A percentile compares a stretch with the other conserved stretches of the same genome.
phyloP scores from a whole-genome alignment of 352 stramenopile genomes.

The Phytophthora pistaciae region DNA sequence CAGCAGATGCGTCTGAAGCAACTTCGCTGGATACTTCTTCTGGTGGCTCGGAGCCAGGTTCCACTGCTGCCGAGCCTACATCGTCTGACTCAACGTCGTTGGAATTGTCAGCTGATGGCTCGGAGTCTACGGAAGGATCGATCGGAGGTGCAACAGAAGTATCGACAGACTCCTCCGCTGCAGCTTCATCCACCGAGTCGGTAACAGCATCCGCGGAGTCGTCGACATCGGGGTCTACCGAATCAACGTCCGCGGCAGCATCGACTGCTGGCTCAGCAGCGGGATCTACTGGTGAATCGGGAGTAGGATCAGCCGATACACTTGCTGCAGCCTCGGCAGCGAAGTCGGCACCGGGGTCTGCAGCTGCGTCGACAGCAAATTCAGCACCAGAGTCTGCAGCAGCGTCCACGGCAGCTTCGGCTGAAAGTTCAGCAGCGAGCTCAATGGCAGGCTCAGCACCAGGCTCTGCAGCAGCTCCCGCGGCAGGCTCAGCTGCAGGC shows the following conservation, averaged over 20 bases:
- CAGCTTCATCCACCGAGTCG: background rate
- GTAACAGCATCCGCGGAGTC: background rate
- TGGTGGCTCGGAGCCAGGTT: no score
- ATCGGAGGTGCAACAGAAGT: background rate
- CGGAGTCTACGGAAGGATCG: background rate
- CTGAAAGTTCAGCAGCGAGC: background rate
- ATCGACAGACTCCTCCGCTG: background rate
- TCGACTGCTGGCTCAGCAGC: background rate
- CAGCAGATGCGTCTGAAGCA: background rate
- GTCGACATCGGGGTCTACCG: background rate
- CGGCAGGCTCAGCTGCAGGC: no score
- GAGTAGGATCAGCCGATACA: background rate
- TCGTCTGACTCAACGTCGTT: background rate
- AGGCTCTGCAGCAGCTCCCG: background rate
- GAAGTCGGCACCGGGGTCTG: constrained; percentile 2
- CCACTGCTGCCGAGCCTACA: no score
- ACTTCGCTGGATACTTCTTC: no score
- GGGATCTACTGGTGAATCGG: background rate
- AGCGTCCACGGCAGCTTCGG: constrained; percentile 1
- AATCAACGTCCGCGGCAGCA: background rate
- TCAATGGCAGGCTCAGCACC: background rate
- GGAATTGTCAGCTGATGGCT: background rate
- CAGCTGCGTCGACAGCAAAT: background rate
- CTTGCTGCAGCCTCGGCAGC: background rate
- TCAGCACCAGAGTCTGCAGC: background rate